A percentile compares a stretch with the other conserved stretches of the same genome.
Conservation (phyloP, 352 stramenopile species). For the Phytophthora constricta region DNA sequence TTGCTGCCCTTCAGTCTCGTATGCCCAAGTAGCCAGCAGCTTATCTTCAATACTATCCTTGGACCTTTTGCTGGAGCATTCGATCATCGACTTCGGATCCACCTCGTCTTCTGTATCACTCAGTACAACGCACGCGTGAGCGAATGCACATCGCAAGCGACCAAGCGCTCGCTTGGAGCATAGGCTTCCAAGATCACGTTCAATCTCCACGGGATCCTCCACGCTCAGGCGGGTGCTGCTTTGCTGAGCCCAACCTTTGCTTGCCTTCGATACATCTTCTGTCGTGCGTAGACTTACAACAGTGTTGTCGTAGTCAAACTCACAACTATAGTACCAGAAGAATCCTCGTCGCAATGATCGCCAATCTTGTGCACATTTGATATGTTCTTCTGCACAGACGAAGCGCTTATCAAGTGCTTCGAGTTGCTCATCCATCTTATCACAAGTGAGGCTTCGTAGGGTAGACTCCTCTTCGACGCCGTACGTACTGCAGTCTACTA, state of each 20-base stretch:
- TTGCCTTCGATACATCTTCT: constrained; percentile 40
- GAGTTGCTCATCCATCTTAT: constrained; percentile 31
- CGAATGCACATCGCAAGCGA: constrained; percentile 59
- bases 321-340: constrained; percentile 75
- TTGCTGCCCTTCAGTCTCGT: constrained; percentile 28
- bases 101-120: constrained; percentile 18
- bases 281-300: constrained; percentile 65
- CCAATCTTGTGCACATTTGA: constrained; percentile 23
- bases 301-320: constrained; percentile 72
- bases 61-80: background rate
- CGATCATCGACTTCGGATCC: background rate
- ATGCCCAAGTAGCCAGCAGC: constrained; percentile 33
- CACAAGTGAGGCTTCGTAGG: constrained; percentile 29
- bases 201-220: constrained; percentile 81
- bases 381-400: constrained; percentile 4
- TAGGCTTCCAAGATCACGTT: constrained; percentile 71
- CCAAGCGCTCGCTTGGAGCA: constrained; percentile 65
- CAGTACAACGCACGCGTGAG: constrained; percentile 50
- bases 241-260: constrained; percentile 57
- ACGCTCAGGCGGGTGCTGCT: constrained; percentile 53
- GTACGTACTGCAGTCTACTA: constrained; percentile 46
- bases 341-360: constrained; percentile 61
- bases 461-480: constrained; percentile 26
- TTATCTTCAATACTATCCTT: constrained; percentile 22
- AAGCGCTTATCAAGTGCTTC: constrained; percentile 26